Percentiles rank a stretch among this genome's conserved stretches.
Conservation (phyloP, 2,329 filamentous ascomycete species). For the Kalmusia sp. region DNA sequence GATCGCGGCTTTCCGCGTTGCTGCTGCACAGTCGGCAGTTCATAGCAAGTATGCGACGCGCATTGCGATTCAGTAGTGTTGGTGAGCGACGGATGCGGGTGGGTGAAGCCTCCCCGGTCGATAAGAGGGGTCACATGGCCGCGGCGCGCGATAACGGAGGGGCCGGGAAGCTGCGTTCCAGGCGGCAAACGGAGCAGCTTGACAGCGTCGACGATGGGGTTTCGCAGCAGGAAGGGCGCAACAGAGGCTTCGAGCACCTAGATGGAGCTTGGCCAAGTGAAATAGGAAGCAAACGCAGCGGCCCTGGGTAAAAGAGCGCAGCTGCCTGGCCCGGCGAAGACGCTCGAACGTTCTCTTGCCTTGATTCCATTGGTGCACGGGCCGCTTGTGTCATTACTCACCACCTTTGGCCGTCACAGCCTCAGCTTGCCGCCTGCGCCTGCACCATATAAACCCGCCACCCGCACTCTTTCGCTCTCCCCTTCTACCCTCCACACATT, state of each 20-base stretch:
- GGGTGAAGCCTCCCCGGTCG: constrained; percentile 23
- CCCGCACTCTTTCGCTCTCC: constrained; percentile 15
- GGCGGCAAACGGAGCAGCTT: not conserved
- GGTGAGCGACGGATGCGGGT: constrained; percentile 21
- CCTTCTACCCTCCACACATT: constrained; percentile 24
- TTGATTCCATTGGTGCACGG: constrained; percentile 41
- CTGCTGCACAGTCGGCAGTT: not conserved
- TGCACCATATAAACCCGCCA: constrained; percentile 37
- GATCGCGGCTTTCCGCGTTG: not conserved
- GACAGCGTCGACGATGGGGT: not conserved
- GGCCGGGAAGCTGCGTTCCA: constrained; percentile 24
- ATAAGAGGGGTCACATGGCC: constrained; percentile 33
- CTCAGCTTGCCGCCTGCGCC: constrained; percentile 40
- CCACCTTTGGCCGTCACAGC: constrained; percentile 40
- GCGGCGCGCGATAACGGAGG: constrained; percentile 36
- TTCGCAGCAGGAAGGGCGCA: not conserved
- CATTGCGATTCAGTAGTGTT: not conserved
- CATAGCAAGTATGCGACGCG: not conserved
- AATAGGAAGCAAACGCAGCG: not conserved
- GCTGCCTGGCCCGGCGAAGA: constrained; percentile 28
- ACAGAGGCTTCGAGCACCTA: not conserved
- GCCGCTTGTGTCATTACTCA: constrained; percentile 41
- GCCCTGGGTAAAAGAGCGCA: not conserved
- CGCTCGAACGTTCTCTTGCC: constrained; percentile 43
- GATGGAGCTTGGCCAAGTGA: not conserved